Percentiles rank a stretch among this genome's conserved stretches.
Evolutionary conservation across 306 rosid species (phyloP).

Genomic region (Betula pendula): DNA sequence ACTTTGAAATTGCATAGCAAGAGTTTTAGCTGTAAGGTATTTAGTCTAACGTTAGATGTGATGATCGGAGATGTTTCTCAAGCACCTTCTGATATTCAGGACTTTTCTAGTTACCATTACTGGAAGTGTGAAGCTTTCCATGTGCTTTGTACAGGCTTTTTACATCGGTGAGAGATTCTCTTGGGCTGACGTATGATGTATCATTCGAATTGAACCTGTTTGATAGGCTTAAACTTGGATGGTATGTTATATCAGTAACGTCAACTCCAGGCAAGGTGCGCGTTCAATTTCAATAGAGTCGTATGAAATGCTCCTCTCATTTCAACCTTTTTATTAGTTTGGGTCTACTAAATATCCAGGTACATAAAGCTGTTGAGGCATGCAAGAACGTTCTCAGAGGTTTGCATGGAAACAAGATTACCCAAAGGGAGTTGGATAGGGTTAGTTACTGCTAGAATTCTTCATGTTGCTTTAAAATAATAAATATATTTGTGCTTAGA

Average conservation of each 20-base stretch:
- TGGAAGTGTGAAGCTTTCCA: conserved; percentile 16
- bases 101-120: conserved; percentile 20
- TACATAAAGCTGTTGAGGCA: conserved; percentile 95
- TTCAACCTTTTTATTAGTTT: conserved; percentile 28
- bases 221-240: conserved; percentile 90
- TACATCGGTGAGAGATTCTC: conserved; percentile 89
- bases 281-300: conserved; percentile 30
- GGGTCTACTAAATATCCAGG: conserved; percentile 50
- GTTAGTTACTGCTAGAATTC: conserved; percentile 47
- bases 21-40: background rate
- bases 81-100: background rate
- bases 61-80: background rate
- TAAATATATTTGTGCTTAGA: conserved; percentile 8
- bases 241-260: conserved; percentile 97
- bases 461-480: conserved; percentile 9
- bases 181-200: conserved; percentile 96
- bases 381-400: conserved; percentile 98
- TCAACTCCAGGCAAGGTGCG: conserved; percentile 93
- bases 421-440: conserved; percentile 97
- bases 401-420: conserved; percentile 79
- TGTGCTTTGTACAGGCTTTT: conserved; percentile 72
- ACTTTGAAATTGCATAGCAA: background rate
- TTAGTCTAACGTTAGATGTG: background rate
- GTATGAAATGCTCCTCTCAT: conserved; percentile 10
- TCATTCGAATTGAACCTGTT: conserved; percentile 90